A percentile compares a stretch with the other conserved stretches of the same genome.
phyloP scores from a whole-genome alignment of 306 rosid species.

The Carpinus viminea region DNA sequence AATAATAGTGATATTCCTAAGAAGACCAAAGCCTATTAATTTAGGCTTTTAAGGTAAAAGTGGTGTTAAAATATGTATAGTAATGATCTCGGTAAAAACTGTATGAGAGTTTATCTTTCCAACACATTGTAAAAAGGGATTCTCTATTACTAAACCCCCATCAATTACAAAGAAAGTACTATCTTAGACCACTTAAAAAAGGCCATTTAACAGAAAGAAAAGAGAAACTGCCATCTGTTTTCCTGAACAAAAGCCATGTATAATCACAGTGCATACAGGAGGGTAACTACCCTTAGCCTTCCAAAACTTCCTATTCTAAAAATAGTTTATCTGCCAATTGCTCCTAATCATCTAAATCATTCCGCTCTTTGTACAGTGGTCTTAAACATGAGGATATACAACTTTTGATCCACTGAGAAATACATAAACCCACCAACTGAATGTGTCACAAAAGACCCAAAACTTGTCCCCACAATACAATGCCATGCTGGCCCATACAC shows the following conservation, averaged over 20 bases:
- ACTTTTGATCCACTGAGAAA: conserved; percentile 89
- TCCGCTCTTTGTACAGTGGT: conserved; percentile 89
- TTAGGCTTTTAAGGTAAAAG: too few relatives aligned
- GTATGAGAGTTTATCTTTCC: too few relatives aligned
- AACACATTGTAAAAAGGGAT: not conserved
- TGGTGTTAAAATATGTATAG: too few relatives aligned
- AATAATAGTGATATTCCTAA: too few relatives aligned
- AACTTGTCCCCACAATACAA: conserved; percentile 91
- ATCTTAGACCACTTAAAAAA: conserved; percentile 10
- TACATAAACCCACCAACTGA: conserved; percentile 90
- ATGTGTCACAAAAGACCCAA: conserved; percentile 97
- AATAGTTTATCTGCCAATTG: conserved; percentile 17
- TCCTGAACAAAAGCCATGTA: conserved; percentile 35
- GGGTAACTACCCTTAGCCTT: conserved; percentile 25
- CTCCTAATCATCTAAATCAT: conserved; percentile 34
- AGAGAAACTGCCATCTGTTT: conserved; percentile 7
- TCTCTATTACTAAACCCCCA: not conserved
- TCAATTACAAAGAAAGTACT: not conserved
- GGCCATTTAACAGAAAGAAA: not conserved
- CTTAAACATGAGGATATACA: conserved; percentile 85
- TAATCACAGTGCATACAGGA: conserved; percentile 12
- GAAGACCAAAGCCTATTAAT: too few relatives aligned
- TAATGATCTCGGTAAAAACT: too few relatives aligned
- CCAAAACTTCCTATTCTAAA: conserved; percentile 27
- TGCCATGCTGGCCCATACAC: conserved; percentile 99